Conservation (phyloP, 306 rosid genomes). For the Argentina anserina region DNA sequence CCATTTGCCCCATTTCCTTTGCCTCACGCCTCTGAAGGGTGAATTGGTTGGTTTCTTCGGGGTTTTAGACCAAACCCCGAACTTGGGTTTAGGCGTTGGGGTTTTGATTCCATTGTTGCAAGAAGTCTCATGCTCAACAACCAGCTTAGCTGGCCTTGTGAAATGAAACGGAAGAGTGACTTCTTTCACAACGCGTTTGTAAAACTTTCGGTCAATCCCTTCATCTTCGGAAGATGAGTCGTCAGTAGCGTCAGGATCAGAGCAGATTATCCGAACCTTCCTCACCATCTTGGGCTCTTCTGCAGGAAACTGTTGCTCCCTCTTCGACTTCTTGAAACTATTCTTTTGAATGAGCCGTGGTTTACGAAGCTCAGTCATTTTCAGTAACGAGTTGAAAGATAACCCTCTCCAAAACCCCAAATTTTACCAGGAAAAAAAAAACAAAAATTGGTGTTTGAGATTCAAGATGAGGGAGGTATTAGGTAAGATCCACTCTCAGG, state of each 20-base stretch:
- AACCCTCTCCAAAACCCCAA: slow-evolving; percentile 32
- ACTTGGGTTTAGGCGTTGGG: slow-evolving; percentile 22
- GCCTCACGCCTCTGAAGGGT: slow-evolving; percentile 65
- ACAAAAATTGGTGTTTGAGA: background rate
- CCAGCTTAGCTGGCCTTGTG: background rate
- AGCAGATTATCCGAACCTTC: slow-evolving; percentile 50
- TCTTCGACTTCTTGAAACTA: slow-evolving; percentile 20
- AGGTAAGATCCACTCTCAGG: slow-evolving; percentile 62
- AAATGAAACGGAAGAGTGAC: slow-evolving; percentile 33
- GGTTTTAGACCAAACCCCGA: slow-evolving; percentile 28
- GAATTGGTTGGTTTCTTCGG: slow-evolving; percentile 28
- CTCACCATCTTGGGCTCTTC: slow-evolving; percentile 29
- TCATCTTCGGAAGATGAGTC: slow-evolving; percentile 70
- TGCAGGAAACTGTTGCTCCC: background rate
- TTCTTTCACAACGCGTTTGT: slow-evolving; percentile 29
- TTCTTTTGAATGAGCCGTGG: slow-evolving; percentile 6
- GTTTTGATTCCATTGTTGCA: slow-evolving; percentile 26
- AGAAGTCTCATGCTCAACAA: slow-evolving; percentile 33
- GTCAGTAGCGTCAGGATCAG: slow-evolving; percentile 75
- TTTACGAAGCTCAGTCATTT: slow-evolving; percentile 38
- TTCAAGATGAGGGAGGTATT: slow-evolving; percentile 25
- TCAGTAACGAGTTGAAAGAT: background rate
- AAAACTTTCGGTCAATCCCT: background rate
- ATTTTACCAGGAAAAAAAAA: background rate
- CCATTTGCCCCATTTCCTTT: slow-evolving; percentile 87